Evolutionary conservation across 1,284 basidiomycete genomes (phyloP).

Genomic region (Austroboletus niveus): DNA sequence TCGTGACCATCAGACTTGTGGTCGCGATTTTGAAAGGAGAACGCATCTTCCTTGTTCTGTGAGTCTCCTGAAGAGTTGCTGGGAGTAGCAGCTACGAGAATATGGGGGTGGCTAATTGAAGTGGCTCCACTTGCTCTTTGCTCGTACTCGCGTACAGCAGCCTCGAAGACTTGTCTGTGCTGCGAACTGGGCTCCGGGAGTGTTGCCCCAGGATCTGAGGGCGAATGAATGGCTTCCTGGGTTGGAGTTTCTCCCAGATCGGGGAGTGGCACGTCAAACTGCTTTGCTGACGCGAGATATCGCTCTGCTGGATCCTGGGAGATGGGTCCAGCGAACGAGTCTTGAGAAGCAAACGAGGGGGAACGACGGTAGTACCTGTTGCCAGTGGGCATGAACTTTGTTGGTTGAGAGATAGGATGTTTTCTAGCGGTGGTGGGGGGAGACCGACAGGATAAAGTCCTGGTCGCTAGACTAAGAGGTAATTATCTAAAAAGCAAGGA

Average conservation of each 20-base stretch:
- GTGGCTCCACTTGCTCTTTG: constrained; percentile 14
- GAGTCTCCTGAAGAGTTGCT: constrained; percentile 33
- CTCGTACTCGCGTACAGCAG: constrained; percentile 29
- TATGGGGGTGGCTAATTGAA: constrained; percentile 18
- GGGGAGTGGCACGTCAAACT: constrained; percentile 58
- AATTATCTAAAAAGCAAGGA: constrained; percentile 20
- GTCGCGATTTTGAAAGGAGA: constrained; percentile 10
- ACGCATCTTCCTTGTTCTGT: constrained; percentile 9
- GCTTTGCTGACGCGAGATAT: constrained; percentile 47
- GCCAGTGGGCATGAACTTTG: constrained; percentile 22
- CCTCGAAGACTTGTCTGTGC: constrained; percentile 22
- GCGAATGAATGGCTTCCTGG: constrained; percentile 24
- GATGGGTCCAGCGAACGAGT: constrained; percentile 57
- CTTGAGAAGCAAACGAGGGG: constrained; percentile 44
- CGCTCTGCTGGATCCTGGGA: constrained; percentile 46
- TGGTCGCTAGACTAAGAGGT: constrained; percentile 28
- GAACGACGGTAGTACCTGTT: constrained; percentile 31
- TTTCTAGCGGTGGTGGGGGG: constrained; percentile 8
- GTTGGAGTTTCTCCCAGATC: constrained; percentile 44
- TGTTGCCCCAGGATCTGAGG: constrained; percentile 17
- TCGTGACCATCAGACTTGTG: constrained; percentile 11
- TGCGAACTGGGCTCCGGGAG: constrained; percentile 26
- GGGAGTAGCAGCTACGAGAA: constrained; percentile 50
- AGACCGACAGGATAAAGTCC: constrained; percentile 33
- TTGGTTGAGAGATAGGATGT: constrained; percentile 14